These are phyloP conservation scores for Skeletonema marinoi DNA, from an alignment of 108 stramenopile genomes.

Conservation along the genomic window DNA sequence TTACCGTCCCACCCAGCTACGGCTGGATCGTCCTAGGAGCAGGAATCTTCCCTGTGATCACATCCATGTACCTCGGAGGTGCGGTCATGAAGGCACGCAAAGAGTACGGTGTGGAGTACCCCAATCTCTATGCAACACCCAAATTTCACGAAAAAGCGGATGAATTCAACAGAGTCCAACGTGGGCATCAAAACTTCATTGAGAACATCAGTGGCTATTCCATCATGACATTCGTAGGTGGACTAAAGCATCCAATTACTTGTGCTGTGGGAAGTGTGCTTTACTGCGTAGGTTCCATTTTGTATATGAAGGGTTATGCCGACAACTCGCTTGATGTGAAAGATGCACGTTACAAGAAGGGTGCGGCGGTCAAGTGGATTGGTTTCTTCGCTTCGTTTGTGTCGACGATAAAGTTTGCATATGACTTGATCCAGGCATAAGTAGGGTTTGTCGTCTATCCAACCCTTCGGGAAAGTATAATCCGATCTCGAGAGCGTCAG, in stretches of 20 bases:
- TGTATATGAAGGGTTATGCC: conserved; percentile 70
- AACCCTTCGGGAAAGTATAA: too few relatives aligned
- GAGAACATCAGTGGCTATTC: conserved; percentile 54
- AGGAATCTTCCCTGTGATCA: conserved; percentile 52
- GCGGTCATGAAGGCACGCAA: conserved; percentile 76
- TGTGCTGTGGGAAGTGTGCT: conserved; percentile 46
- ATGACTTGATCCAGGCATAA: background rate
- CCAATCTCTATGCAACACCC: conserved; percentile 84
- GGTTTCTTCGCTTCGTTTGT: conserved; percentile 55
- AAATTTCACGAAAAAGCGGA: conserved; percentile 82
- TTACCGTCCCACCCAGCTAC: conserved; percentile 17
- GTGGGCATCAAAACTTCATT: conserved; percentile 79
- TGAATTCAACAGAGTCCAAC: conserved; percentile 90
- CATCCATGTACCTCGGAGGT: conserved; percentile 37
- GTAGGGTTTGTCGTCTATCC: too few relatives aligned
- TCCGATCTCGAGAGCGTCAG: background rate
- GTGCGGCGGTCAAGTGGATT: conserved; percentile 70
- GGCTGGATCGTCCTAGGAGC: conserved; percentile 33
- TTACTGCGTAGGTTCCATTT: conserved; percentile 51
- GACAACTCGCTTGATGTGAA: conserved; percentile 72
- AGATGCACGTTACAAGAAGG: conserved; percentile 73
- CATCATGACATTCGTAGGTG: conserved; percentile 71
- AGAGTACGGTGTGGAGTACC: conserved; percentile 66
- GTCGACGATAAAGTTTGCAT: conserved; percentile 13
- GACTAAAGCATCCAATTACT: conserved; percentile 72